A percentile compares a stretch with the other conserved stretches of the same genome.
These are phyloP conservation scores for Talaromyces ruber DNA, from an alignment of 495 filamentous ascomycete genomes.

Conservation along the genomic window DNA sequence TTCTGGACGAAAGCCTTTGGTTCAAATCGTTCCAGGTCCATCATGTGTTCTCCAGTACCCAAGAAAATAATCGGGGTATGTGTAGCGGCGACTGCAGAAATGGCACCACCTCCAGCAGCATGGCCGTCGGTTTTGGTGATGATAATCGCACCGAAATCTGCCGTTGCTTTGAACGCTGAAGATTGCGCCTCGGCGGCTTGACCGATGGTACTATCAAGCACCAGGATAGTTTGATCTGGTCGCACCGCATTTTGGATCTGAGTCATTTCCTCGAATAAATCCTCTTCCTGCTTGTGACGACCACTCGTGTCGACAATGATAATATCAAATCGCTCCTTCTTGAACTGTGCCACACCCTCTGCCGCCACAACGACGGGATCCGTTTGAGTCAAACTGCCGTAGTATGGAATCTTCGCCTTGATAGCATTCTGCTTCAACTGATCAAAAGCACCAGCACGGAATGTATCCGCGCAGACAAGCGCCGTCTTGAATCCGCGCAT, in stretches of 20 bases:
- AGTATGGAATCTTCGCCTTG: conserved; percentile 98
- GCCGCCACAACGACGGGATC: conserved; percentile 88
- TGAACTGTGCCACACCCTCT: conserved; percentile 97
- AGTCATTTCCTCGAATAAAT: conserved; percentile 95
- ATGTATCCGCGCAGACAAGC: conserved; percentile 96
- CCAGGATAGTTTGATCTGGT: conserved; percentile 97
- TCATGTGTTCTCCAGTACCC: conserved; percentile 93
- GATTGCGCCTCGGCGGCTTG: conserved; percentile 92
- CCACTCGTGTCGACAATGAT: conserved; percentile 98
- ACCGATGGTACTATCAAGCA: conserved; percentile 91
- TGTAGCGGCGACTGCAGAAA: conserved; percentile 95
- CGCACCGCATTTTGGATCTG: conserved; percentile 89
- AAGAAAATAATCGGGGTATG: conserved; percentile 97
- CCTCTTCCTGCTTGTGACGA: conserved; percentile 87
- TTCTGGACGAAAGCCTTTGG: conserved; percentile 88
- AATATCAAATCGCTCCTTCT: conserved; percentile 95
- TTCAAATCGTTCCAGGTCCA: conserved; percentile 88
- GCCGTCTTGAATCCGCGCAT: conserved; percentile 89
- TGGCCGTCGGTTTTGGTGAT: conserved; percentile 98
- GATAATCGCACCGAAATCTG: conserved; percentile 96
- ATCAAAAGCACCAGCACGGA: conserved; percentile 96
- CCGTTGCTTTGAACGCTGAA: conserved; percentile 93
- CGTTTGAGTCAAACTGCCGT: conserved; percentile 88
- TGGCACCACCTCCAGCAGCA: conserved; percentile 90
- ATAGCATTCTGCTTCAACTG: conserved; percentile 98